Evolutionary conservation across 371 early-diverging fungal species (phyloP).

Genomic region (Lichtheimia hyalospora): DNA sequence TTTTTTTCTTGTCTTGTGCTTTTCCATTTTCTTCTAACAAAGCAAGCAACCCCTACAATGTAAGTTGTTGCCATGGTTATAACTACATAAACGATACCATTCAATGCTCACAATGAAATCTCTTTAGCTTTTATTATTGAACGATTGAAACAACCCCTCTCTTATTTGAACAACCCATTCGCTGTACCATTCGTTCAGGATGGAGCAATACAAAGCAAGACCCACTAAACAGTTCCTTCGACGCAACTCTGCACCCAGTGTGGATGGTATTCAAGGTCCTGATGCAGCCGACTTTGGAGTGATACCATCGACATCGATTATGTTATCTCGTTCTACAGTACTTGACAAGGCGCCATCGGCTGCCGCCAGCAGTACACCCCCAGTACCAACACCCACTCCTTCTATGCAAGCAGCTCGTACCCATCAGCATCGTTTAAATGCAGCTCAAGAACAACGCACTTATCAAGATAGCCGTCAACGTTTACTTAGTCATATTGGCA

Average conservation of each 20-base stretch:
- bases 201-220: no score
- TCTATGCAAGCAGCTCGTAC: constrained; percentile 19
- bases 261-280: not conserved
- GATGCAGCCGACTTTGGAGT: not conserved
- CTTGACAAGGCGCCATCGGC: not conserved
- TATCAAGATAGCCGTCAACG: constrained; percentile 73
- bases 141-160: no score
- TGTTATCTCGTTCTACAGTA: not conserved
- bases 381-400: not conserved
- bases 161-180: no score
- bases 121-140: no score
- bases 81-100: no score
- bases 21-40: no score
- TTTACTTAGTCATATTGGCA: constrained; percentile 56
- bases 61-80: no score
- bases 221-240: not conserved
- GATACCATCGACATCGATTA: not conserved
- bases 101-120: no score
- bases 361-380: not conserved
- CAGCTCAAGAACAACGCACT: constrained; percentile 59
- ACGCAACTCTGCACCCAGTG: not conserved
- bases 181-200: no score
- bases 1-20: no score
- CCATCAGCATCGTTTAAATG: constrained; percentile 43
- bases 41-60: no score